Evolutionary conservation across 768 basidiomycete genomes (phyloP), one percentile per base, ranked within the genome.

Genomic region (Scleroderma bovista): DNA sequence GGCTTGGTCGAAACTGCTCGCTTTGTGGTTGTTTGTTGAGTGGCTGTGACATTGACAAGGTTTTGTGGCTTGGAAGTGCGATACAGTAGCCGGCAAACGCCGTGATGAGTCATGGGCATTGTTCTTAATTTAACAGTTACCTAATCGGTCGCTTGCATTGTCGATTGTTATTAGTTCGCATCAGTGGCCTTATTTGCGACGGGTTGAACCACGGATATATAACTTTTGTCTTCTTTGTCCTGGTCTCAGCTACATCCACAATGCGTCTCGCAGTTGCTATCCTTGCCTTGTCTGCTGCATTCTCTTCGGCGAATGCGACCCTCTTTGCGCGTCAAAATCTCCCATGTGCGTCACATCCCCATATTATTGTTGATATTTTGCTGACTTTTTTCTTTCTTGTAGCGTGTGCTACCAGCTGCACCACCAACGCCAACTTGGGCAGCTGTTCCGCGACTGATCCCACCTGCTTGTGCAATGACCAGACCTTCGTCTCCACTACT

Each of bases 351-450:
- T 58, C 17, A 26, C 11, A 13, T 13, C 43, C 43, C 36, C 46
- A 12, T 51, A 33, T 13, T n/a, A 2, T 6, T 2, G 12, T 5
- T 20, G 23, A 46, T 6, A 22, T 19, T 19, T 15, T 24, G 20
- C 32, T 56, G 45, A 44, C 29, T 16, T 40, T 33, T 20, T 20
- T 31, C 5, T 34, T 17, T 47, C 19, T 45, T 36, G 22, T 31
- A 86, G 84, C 37, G 47, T 88, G 86, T 59, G 75, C 80, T 3
- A 16, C 15, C 0, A 0, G 62, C 16, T 88, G 87, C 65, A 56
- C 85, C 8, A 44, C 64, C 7, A 62, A 52, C 49, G 73, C 79
- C 8, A 60, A 75, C 56, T 54, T 69, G 17, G 77, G 69, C 38
- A 57, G 54, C 51, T 89, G 86, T 69, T 13, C 47, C 13, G 9